Evolutionary conservation across 805 yeast genomes (phyloP).

Genomic region (Novakomyces olei): DNA sequence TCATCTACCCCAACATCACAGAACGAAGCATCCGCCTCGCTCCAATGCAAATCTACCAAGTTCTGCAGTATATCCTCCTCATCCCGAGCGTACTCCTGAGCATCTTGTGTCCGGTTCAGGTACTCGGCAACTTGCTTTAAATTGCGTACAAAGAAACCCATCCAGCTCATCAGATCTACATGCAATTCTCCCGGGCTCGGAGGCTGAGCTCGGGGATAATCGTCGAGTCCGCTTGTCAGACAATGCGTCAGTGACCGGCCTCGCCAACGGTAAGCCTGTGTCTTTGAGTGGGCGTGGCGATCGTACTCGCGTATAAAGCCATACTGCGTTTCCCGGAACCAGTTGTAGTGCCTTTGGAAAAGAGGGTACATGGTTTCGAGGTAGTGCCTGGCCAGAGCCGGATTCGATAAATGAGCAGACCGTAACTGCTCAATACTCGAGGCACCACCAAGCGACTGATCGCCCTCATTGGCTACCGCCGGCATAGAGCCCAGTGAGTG

Average conservation of each 20-base stretch:
- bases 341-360: slow-evolving; percentile 51
- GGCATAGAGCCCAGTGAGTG: slow-evolving; percentile 1
- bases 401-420: slow-evolving; percentile 31
- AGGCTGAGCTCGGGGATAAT: slow-evolving; percentile 65
- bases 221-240: slow-evolving; percentile 84
- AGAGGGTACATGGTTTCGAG: slow-evolving; percentile 49
- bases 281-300: slow-evolving; percentile 23
- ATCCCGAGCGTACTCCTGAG: slow-evolving; percentile 27
- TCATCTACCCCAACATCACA: slow-evolving; percentile 55
- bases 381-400: slow-evolving; percentile 18
- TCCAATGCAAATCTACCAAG: slow-evolving; percentile 65
- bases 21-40: slow-evolving; percentile 36
- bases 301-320: slow-evolving; percentile 58
- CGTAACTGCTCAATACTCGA: slow-evolving; percentile 17
- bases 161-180: slow-evolving; percentile 79
- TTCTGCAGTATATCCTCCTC: slow-evolving; percentile 38
- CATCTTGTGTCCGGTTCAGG: slow-evolving; percentile 38
- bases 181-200: slow-evolving; percentile 79
- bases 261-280: slow-evolving; percentile 75
- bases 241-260: slow-evolving; percentile 75
- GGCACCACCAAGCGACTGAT: slow-evolving; percentile 1
- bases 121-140: slow-evolving; percentile 50
- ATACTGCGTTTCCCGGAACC: slow-evolving; percentile 63
- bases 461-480: slow-evolving; percentile 4
- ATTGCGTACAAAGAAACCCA: slow-evolving; percentile 75